phyloP scores from a whole-genome alignment of 352 stramenopile genomes.

The Pythium aphanidermatum region DNA sequence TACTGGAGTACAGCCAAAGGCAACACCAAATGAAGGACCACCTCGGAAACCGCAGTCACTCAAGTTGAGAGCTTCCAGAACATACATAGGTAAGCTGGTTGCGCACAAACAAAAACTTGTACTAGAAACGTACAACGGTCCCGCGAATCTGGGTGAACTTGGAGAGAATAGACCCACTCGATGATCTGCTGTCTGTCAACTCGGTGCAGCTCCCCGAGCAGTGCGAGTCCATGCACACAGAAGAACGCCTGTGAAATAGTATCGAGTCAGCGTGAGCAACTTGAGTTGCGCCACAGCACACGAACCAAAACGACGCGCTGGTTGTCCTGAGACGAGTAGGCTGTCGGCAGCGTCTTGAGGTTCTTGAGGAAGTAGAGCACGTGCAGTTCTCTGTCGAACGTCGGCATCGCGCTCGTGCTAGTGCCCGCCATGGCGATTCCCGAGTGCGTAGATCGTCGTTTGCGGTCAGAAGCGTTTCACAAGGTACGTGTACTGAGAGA shows the following conservation, averaged over 20 bases:
- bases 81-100: background rate
- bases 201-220: slow-evolving; percentile 71
- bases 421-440: background rate
- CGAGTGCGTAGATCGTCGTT: too few species aligned
- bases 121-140: slow-evolving; percentile 36
- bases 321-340: slow-evolving; percentile 76
- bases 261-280: background rate
- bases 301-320: slow-evolving; percentile 72
- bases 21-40: slow-evolving; percentile 55
- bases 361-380: slow-evolving; percentile 78
- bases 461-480: too few species aligned
- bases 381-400: slow-evolving; percentile 72
- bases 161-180: slow-evolving; percentile 84
- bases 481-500: too few species aligned
- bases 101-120: background rate
- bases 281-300: background rate
- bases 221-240: slow-evolving; percentile 72
- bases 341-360: slow-evolving; percentile 52
- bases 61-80: slow-evolving; percentile 41
- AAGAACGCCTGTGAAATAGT: slow-evolving; percentile 56
- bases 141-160: slow-evolving; percentile 61
- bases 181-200: slow-evolving; percentile 67
- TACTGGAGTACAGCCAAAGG: slow-evolving; percentile 38
- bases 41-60: slow-evolving; percentile 74
- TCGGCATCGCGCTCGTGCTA: background rate